Conservation (phyloP, 2,329 filamentous ascomycete species). For the Aspergillus floridensis region DNA sequence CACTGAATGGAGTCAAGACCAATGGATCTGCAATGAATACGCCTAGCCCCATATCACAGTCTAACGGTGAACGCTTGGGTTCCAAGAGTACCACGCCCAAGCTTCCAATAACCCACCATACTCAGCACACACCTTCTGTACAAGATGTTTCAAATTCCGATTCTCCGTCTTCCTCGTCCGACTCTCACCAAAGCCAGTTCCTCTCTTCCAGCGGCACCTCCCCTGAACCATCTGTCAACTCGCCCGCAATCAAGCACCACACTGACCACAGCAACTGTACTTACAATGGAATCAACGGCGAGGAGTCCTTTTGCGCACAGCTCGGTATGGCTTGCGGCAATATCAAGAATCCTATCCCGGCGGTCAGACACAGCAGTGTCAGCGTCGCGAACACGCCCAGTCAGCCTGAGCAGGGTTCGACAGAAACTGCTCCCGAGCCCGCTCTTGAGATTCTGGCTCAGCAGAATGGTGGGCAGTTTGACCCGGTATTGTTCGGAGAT, state of each 20-base stretch:
- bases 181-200: conserved; percentile 44
- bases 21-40: conserved; percentile 2
- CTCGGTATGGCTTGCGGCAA: conserved; percentile 47
- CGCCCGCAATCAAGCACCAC: conserved; percentile 40
- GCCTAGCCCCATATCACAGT: conserved; percentile 8
- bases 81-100: conserved; percentile 7
- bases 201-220: conserved; percentile 51
- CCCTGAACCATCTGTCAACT: conserved; percentile 46
- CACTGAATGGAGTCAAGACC: conserved; percentile 14
- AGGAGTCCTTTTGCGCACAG: conserved; percentile 46
- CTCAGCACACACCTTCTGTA: conserved; percentile 18
- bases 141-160: conserved; percentile 43
- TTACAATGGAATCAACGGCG: conserved; percentile 38
- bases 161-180: conserved; percentile 49
- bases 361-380: conserved; percentile 33
- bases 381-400: conserved; percentile 30
- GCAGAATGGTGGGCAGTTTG: conserved; percentile 82
- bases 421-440: conserved; percentile 7
- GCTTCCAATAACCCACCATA: conserved; percentile 19
- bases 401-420: conserved; percentile 10
- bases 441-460: conserved; percentile 67
- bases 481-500: conserved; percentile 85
- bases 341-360: conserved; percentile 44
- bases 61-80: conserved; percentile 15
- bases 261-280: conserved; percentile 31